These are phyloP conservation scores for Botrytis porri DNA, from an alignment of 2,329 filamentous ascomycete genomes.

Conservation along the genomic window DNA sequence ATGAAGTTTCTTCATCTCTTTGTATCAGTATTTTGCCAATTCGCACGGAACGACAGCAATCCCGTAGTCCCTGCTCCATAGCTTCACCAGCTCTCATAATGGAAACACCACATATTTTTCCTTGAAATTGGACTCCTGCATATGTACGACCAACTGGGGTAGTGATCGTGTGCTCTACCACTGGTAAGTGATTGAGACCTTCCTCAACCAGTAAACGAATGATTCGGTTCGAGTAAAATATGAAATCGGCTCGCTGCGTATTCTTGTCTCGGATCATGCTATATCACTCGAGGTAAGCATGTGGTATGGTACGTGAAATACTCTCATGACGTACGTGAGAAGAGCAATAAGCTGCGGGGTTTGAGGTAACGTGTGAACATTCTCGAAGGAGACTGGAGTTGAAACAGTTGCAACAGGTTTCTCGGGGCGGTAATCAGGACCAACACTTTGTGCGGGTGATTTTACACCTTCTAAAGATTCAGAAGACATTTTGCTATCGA, in stretches of 20 bases:
- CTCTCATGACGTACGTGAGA: constrained; percentile 70
- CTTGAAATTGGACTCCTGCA: constrained; percentile 89
- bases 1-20: constrained; percentile 88
- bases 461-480: constrained; percentile 12
- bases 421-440: constrained; percentile 73
- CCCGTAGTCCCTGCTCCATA: constrained; percentile 94
- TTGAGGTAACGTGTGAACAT: constrained; percentile 86
- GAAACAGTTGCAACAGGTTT: constrained; percentile 90
- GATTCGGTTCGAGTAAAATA: constrained; percentile 98
- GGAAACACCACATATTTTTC: constrained; percentile 96
- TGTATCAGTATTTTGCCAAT: constrained; percentile 99
- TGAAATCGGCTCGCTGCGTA: constrained; percentile 92
- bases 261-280: constrained; percentile 94
- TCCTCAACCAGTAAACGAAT: constrained; percentile 96
- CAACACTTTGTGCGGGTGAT: constrained; percentile 57
- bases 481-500: constrained; percentile 9
- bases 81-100: constrained; percentile 98
- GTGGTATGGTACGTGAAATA: background rate
- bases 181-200: constrained; percentile 92
- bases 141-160: constrained; percentile 89
- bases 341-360: constrained; percentile 96
- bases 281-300: constrained; percentile 25
- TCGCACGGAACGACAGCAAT: constrained; percentile 95
- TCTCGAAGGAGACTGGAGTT: constrained; percentile 73
- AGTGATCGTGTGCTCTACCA: constrained; percentile 82